Evolutionary conservation across 2,329 filamentous ascomycete genomes (phyloP), one percentile per base, ranked within the genome.

Genomic region (Myriosclerotinia duriaeana): DNA sequence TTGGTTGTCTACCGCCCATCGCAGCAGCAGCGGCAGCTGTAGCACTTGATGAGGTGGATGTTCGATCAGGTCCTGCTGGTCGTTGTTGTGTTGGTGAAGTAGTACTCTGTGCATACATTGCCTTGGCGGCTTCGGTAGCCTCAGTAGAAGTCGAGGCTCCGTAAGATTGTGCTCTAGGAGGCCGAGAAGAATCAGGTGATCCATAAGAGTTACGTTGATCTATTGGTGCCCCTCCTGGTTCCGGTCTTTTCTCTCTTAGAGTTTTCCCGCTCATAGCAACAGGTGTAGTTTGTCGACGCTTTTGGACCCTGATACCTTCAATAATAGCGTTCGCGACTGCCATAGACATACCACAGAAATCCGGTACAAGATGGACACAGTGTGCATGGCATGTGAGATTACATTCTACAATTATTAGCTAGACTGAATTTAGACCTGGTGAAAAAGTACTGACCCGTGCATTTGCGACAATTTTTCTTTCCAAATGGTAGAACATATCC

Each of bases 331-430:
- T 98, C 53, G 95, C 95, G 48, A 92, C 91, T 66, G 95, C 91
- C 95, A 98, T 98, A 38, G 93, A 96, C 93, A 99, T 99, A 73
- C 95, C 95, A 78, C 95, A 99, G 80, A 99, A 99, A 78, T 99
- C 95, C 26, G 95, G 95, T 42, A 99, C 94, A 72, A 99, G 86
- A 78, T 99, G 95, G 26, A 93, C 91, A 78, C 95, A 99, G 67
- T 90, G 85, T 26, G 92, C 89, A 78, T 99, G 95, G 69, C 91
- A 94, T 34, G 94, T 97, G 69, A 97, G 89, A 72, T 85, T 85
- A 79, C 95, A 99, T 86, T 99, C 95, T 88, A 74, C 67, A 70
- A 3, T 48, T 40, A 69, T 63, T 56, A 70, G 80, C 75, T 79
- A 75, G 42, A 46, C 3, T 7, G 36, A 22, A 38, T 53, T 53